Percentiles rank a stretch among this genome's conserved stretches.
Conservation (phyloP, 2,329 filamentous ascomycete species). For the Cadophora gregata region DNA sequence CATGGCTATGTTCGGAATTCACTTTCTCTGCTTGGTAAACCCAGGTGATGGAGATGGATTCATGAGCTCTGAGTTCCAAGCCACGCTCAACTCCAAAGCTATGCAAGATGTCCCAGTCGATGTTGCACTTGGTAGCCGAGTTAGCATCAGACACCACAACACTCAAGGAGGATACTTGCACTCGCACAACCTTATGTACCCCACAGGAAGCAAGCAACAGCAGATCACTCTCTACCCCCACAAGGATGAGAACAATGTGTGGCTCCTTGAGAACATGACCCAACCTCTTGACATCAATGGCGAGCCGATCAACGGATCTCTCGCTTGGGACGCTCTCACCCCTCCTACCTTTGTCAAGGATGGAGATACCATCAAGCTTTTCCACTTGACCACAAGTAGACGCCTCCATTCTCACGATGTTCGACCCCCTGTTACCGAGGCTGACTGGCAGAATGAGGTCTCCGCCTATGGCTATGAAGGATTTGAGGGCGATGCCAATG, state of each 20-base stretch:
- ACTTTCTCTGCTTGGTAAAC: constrained; percentile 92
- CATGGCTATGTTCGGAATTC: constrained; percentile 95
- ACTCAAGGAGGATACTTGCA: constrained; percentile 98
- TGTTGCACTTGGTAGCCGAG: constrained; percentile 84
- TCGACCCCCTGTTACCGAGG: constrained; percentile 83
- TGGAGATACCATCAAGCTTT: constrained; percentile 80
- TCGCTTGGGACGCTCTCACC: constrained; percentile 79
- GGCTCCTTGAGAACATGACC: constrained; percentile 94
- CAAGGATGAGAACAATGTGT: constrained; percentile 98
- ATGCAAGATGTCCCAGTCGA: constrained; percentile 97
- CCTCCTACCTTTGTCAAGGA: constrained; percentile 75
- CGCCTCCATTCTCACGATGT: constrained; percentile 97
- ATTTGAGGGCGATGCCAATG: constrained; percentile 95
- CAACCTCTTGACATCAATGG: constrained; percentile 82
- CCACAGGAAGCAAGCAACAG: constrained; percentile 95
- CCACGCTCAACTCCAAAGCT: constrained; percentile 92
- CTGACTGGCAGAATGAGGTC: constrained; percentile 94
- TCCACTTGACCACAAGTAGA: constrained; percentile 82
- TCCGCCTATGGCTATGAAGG: constrained; percentile 98
- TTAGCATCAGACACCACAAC: constrained; percentile 90
- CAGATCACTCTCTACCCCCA: constrained; percentile 98
- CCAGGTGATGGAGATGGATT: constrained; percentile 98
- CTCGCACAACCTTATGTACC: constrained; percentile 97
- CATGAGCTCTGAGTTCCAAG: constrained; percentile 99
- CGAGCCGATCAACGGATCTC: constrained; percentile 77